A percentile compares a stretch with the other conserved stretches of the same genome.
phyloP scores from a whole-genome alignment of 2,329 filamentous ascomycete genomes.

The Calcarisporium arbuscula region DNA sequence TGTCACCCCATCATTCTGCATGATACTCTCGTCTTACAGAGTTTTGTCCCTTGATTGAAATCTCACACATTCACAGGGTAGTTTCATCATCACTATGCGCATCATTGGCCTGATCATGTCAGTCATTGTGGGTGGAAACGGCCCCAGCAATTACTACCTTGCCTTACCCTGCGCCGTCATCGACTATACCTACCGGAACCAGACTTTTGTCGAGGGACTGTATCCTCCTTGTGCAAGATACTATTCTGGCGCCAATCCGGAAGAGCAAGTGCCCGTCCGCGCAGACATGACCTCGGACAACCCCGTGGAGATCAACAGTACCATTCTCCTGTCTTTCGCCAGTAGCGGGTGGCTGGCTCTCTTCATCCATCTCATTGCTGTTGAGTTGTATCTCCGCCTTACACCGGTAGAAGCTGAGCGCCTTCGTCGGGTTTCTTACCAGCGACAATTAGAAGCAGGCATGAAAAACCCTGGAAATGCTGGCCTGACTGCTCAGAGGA shows the following conservation, averaged over 20 bases:
- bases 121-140: conserved; percentile 29
- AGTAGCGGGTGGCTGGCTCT: conserved; percentile 47
- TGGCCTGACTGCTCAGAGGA: conserved; percentile 25
- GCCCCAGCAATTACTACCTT: conserved; percentile 17
- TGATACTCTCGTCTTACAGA: too few species aligned
- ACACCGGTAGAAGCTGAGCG: conserved; percentile 45
- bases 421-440: conserved; percentile 43
- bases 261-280: conserved; percentile 17
- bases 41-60: too few species aligned
- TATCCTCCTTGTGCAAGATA: conserved; percentile 41
- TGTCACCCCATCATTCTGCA: not conserved
- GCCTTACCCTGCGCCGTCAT: conserved; percentile 42
- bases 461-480: conserved; percentile 37
- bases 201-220: conserved; percentile 18
- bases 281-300: conserved; percentile 29
- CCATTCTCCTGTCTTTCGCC: conserved; percentile 35
- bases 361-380: conserved; percentile 40
- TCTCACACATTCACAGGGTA: conserved; percentile 33
- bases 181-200: conserved; percentile 24
- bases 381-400: conserved; percentile 35
- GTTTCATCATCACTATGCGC: conserved; percentile 45
- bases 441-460: conserved; percentile 45
- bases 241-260: conserved; percentile 18
- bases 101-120: too few species aligned
- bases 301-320: conserved; percentile 26